Evolutionary conservation across 371 early-diverging fungal genomes (phyloP), one percentile per base, ranked within the genome.

Genomic region (Mortierella sp.): DNA sequence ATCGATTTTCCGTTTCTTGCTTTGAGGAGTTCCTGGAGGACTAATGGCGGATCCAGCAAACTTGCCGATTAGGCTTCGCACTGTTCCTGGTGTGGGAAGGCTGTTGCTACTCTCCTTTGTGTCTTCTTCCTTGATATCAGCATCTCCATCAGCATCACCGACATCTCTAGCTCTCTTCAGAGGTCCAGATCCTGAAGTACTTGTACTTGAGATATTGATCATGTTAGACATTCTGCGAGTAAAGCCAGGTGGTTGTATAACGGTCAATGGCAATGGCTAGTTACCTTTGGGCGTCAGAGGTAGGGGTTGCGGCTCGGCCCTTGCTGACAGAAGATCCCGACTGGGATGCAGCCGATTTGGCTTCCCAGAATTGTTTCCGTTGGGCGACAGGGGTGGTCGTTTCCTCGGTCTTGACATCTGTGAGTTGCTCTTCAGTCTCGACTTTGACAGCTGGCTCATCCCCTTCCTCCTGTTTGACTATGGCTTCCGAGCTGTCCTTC

Each of bases 281-380:
- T 55, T 45, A 55, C 28, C 45, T 45, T n/a, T 12, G 19, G 34
- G 21, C 16, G 13, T 25, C 19, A 16, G 41, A 7, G n/a, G 6
- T 2, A 3, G 3, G 16, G 29, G n/a, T 13, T 22, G 53, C 37
- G 43, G 40, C 22, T 21, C 64, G 59, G 41, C 48, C 31, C 22
- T 52, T 60, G 57, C 61, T 66, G 49, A 71, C 41, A n/a, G 72
- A 61, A 24, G 65, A 47, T 7, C 19, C 19, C 0, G 72, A 62
- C 29, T 58, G 67, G 14, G 52, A 29, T 8, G 58, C 47, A 3
- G 54, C 31, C n/a, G 71, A 28, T 31, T 51, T 67, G 19, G 74
- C 34, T 49, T 73, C 74, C 74, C 74, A 73, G 31, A 73, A 47
- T 24, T 67, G 58, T 34, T 55, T 63, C 21, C 74, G 58, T n/a